Conservation (phyloP, 441 rosid genomes). For the Hura crepitans region DNA sequence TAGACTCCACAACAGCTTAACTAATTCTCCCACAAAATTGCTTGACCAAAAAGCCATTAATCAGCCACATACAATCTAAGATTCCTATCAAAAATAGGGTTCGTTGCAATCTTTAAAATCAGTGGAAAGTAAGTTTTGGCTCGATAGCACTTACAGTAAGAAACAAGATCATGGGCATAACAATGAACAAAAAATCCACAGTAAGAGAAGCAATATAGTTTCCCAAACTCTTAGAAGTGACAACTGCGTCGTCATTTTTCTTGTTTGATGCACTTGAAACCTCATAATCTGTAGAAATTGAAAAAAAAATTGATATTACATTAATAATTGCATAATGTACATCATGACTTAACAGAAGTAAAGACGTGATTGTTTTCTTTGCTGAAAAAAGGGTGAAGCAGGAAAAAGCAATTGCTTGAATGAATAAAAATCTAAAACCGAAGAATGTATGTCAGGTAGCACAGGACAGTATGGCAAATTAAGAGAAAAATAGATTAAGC, state of each 20-base stretch:
- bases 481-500: not conserved
- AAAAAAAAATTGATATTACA: not conserved
- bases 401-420: not conserved
- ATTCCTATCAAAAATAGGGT: no score
- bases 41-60: no score
- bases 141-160: constrained; percentile 60
- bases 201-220: constrained; percentile 38
- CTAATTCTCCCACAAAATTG: no score
- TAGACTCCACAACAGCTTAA: no score
- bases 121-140: not conserved
- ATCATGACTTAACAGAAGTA: no score
- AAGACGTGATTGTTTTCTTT: no score
- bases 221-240: constrained; percentile 43
- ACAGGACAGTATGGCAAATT: not conserved
- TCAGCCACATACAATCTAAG: no score
- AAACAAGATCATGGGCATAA: constrained; percentile 55
- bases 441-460: no score
- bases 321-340: not conserved
- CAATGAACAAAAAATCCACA: constrained; percentile 56
- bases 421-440: not conserved
- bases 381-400: not conserved
- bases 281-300: constrained; percentile 31
- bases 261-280: constrained; percentile 28
- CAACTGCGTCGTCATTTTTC: constrained; percentile 37
- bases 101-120: not conserved